Percentiles rank a stretch among this genome's conserved stretches.
These are phyloP conservation scores for Lentinula novae-zelandiae DNA, from an alignment of 1,284 basidiomycete genomes.

Conservation along the genomic window DNA sequence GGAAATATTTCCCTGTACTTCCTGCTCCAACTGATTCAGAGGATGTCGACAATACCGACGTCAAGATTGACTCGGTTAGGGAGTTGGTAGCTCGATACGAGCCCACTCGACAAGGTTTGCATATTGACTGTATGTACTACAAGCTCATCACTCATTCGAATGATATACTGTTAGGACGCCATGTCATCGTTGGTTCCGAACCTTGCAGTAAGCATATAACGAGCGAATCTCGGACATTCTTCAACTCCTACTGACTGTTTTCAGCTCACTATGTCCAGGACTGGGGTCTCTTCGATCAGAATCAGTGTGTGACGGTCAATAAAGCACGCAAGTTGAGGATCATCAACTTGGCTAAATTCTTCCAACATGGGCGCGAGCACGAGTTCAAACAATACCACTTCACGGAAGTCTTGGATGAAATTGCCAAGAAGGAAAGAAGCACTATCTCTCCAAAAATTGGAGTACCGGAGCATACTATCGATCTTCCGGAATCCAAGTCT, in stretches of 20 bases:
- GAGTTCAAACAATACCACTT: background rate
- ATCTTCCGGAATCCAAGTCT: background rate
- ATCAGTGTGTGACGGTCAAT: background rate
- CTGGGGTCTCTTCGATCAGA: background rate
- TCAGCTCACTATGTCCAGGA: background rate
- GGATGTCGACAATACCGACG: background rate
- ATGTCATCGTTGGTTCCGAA: constrained; percentile 1
- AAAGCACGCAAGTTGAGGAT: background rate
- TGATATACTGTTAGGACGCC: background rate
- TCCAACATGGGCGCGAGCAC: background rate
- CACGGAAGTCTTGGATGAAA: background rate
- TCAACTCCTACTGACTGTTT: background rate
- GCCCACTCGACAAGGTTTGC: background rate
- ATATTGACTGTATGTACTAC: background rate
- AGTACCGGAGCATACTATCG: background rate
- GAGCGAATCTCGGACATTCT: background rate
- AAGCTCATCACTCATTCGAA: background rate
- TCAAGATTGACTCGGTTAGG: background rate
- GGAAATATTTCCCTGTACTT: background rate
- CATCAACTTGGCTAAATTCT: background rate
- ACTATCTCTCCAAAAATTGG: background rate
- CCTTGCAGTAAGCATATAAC: background rate
- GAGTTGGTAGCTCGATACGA: background rate
- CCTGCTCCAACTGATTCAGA: background rate
- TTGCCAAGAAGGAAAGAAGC: background rate